Percentiles rank a stretch among this genome's conserved stretches.
Conservation (phyloP, 129 eudicot genomes). For the Artemisia tridentata region DNA sequence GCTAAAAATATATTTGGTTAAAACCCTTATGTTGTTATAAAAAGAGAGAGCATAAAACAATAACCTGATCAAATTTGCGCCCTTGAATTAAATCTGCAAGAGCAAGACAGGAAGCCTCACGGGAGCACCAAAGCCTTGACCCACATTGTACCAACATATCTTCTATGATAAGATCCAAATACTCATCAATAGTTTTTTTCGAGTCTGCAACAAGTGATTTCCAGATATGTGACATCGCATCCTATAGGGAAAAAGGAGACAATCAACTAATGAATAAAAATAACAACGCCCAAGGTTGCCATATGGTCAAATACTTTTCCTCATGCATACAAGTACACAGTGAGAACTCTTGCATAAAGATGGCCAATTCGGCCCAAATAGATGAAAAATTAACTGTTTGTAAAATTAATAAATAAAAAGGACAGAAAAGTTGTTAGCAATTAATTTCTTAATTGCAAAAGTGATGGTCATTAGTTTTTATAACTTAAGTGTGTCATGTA, state of each 20-base stretch:
- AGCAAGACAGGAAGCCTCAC: conserved; percentile 96
- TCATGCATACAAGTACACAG: background rate
- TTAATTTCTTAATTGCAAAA: no score
- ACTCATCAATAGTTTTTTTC: conserved; percentile 80
- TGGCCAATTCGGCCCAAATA: no score
- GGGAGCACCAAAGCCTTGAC: conserved; percentile 98
- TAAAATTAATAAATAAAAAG: no score
- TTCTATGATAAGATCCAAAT: conserved; percentile 74
- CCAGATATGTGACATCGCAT: conserved; percentile 99
- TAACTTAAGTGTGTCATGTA: no score
- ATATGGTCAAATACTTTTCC: conserved; percentile 6
- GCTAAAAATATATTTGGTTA: background rate
- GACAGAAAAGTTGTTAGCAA: no score
- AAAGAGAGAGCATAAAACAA: conserved; percentile 12
- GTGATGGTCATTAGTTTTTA: no score
- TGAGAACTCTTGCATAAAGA: no score
- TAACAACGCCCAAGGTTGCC: background rate
- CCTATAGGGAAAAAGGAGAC: conserved; percentile 39
- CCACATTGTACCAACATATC: conserved; percentile 89
- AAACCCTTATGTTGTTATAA: conserved; percentile 10
- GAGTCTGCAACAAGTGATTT: conserved; percentile 87
- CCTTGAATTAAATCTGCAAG: conserved; percentile 93
- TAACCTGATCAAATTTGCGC: conserved; percentile 84
- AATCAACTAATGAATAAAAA: background rate
- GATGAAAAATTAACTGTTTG: no score